These are phyloP conservation scores for Chrysanthemum seticuspe DNA, from an alignment of 129 eudicot species.

Conservation along the genomic window DNA sequence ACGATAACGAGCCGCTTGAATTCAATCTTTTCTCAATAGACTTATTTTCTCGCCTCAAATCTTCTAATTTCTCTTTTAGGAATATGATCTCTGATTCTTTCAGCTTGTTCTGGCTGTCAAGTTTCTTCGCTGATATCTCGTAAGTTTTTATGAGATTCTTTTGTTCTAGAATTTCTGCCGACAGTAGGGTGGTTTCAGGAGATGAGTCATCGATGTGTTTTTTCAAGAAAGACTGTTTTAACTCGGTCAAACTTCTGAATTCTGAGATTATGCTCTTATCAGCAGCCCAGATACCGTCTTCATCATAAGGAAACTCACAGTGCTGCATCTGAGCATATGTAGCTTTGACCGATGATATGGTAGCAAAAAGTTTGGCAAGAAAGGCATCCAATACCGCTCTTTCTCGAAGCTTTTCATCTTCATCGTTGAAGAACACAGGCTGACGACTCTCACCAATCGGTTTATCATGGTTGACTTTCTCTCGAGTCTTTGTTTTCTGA, in stretches of 20 bases:
- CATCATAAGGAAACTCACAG: slow-evolving; percentile 74
- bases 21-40: slow-evolving; percentile 61
- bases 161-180: slow-evolving; percentile 75
- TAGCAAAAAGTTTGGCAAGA: slow-evolving; percentile 70
- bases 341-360: slow-evolving; percentile 69
- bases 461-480: slow-evolving; percentile 31
- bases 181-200: slow-evolving; percentile 53
- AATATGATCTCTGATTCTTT: slow-evolving; percentile 80
- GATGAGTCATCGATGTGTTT: slow-evolving; percentile 63
- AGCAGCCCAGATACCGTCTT: slow-evolving; percentile 69
- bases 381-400: slow-evolving; percentile 52
- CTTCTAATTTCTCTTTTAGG: slow-evolving; percentile 69
- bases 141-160: slow-evolving; percentile 54
- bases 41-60: slow-evolving; percentile 57
- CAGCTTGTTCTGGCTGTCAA: slow-evolving; percentile 63
- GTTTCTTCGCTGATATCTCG: slow-evolving; percentile 59
- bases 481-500: slow-evolving; percentile 37
- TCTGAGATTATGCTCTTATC: slow-evolving; percentile 68
- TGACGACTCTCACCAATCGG: slow-evolving; percentile 15
- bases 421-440: slow-evolving; percentile 22
- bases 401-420: slow-evolving; percentile 43
- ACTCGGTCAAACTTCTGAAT: slow-evolving; percentile 59
- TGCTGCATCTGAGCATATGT: slow-evolving; percentile 71
- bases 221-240: slow-evolving; percentile 68
- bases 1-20: slow-evolving; percentile 56